These are phyloP conservation scores for Globisporangium spiculum DNA, from an alignment of 352 stramenopile species.

Conservation along the genomic window DNA sequence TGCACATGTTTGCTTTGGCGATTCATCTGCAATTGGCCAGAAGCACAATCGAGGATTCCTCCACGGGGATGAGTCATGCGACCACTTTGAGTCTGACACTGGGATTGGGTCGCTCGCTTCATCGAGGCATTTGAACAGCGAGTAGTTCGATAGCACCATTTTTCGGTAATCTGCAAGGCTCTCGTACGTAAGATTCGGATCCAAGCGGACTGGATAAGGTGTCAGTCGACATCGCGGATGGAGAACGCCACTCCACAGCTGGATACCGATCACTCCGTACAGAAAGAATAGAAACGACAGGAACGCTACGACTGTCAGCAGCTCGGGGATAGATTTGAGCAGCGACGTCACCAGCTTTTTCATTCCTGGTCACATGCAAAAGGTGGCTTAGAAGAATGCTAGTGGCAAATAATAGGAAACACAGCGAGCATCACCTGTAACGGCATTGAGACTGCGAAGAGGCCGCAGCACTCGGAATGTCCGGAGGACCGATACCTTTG, in stretches of 20 bases:
- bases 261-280: constrained; percentile 80
- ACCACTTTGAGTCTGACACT: constrained; percentile 32
- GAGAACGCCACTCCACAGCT: constrained; percentile 74
- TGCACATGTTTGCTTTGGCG: constrained; percentile 51
- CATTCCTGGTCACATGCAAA: constrained; percentile 36
- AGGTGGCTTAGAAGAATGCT: neutral
- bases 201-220: constrained; percentile 54
- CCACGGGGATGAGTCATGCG: constrained; percentile 52
- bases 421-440: constrained; percentile 32
- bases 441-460: constrained; percentile 55
- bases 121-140: constrained; percentile 34
- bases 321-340: constrained; percentile 69
- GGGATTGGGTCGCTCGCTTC: constrained; percentile 31
- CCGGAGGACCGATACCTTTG: constrained; percentile 54
- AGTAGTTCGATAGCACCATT: constrained; percentile 33
- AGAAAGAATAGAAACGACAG: constrained; percentile 84
- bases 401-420: too few species aligned
- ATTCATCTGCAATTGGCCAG: constrained; percentile 86
- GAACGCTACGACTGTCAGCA: constrained; percentile 78
- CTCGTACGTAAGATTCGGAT: constrained; percentile 28
- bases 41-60: constrained; percentile 70
- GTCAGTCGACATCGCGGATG: constrained; percentile 70
- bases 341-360: constrained; percentile 79
- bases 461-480: constrained; percentile 64
- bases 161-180: constrained; percentile 33